Base-by-base conservation (phyloP, 2,329 filamentous ascomycete species). In the Emmonsiellopsis sp. region DNA sequence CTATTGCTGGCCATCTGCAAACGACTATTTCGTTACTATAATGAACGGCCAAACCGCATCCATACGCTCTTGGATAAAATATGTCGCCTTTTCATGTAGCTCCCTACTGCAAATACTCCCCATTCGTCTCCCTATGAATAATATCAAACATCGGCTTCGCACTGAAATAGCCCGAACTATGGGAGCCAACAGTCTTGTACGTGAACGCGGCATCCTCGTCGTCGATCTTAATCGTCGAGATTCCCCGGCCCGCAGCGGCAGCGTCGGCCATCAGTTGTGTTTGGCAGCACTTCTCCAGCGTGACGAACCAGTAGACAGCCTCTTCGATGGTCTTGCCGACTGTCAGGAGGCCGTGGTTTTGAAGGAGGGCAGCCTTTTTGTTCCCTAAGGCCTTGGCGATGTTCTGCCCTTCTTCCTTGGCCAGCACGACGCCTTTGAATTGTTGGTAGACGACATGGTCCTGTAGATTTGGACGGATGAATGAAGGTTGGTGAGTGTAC, bases 141-240 rank as follows among this genome's bases (percentile, higher is more conserved):
- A 87, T 70, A 71, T 88, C 85, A 70, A 89, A 89, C 58, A 84
- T 61, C 13, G 86, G 85, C 71, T 83, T 84, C 5, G 83, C 86
- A 61, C 78, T 82, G 64, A 89, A 90, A 76, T 80, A 89, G 0
- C 86, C 86, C 0, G 81, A 83, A 35, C 66, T 63, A 13, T 79
- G 74, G 0, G 74, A 79, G 0, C 86, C 86, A 2, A 89, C 73
- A 0, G 80, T 77, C 68, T 84, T 81, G 61, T 80, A 83, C 0
- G 86, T 89, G 62, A 79, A 86, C 13, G 66, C 72, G 1, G 86
- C 86, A 65, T 90, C 85, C 50, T 82, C 80, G 1, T 86, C 79
- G 7, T 77, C 73, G 60, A 90, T 85, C 67, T 85, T 84, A 32
- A 87, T 71, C 0, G 85, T 86, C 64, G 77, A 70, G 1, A 78